phyloP scores from a whole-genome alignment of 306 rosid genomes.

The Cucumis melo region DNA sequence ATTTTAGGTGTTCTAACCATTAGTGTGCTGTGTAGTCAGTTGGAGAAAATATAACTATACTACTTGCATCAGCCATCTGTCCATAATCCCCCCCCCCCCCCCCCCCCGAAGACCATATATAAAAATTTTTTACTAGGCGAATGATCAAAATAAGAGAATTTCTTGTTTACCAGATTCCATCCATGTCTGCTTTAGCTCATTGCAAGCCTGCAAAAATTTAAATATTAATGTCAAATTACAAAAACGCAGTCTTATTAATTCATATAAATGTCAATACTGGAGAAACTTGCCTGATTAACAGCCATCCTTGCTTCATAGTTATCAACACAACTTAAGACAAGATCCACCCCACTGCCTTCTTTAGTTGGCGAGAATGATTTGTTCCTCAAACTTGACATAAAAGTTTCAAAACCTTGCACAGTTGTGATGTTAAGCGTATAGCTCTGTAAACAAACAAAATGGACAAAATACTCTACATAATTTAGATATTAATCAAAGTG shows the following conservation, averaged over 20 bases:
- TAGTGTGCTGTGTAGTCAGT: neutral
- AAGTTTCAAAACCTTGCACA: constrained; percentile 78
- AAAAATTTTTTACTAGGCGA: neutral
- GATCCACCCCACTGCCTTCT: constrained; percentile 79
- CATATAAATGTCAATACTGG: neutral
- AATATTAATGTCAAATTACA: neutral
- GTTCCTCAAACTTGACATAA: constrained; percentile 58
- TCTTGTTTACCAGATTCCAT: constrained; percentile 70
- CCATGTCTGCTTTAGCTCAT: constrained; percentile 94
- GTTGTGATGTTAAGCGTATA: constrained; percentile 88
- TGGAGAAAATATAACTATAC: neutral
- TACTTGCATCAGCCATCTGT: neutral
- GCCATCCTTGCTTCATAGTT: constrained; percentile 99
- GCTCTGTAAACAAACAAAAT: constrained; percentile 36
- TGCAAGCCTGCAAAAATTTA: constrained; percentile 60
- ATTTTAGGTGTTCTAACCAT: neutral
- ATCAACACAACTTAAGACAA: constrained; percentile 94
- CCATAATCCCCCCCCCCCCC: neutral
- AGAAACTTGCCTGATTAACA: constrained; percentile 71
- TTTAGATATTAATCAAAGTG: neutral
- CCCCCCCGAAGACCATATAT: neutral
- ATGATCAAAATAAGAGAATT: neutral
- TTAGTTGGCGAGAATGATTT: constrained; percentile 58
- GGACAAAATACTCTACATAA: neutral
- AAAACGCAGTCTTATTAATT: neutral